phyloP scores from a whole-genome alignment of 2,329 filamentous ascomycete genomes.

The Rachicladosporium sp. region DNA sequence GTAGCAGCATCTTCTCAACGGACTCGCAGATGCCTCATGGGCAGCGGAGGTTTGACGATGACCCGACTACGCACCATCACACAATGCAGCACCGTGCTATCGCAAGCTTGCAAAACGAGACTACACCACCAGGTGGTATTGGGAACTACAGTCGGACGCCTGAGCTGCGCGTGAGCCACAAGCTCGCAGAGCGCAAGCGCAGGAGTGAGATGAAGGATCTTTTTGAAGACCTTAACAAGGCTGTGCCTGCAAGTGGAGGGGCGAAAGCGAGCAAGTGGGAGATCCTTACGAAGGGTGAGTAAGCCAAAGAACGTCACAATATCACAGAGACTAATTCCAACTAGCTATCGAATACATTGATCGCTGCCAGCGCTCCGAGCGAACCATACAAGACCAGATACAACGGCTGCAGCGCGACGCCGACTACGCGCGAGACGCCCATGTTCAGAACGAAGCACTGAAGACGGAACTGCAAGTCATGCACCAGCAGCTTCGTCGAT shows the following conservation, averaged over 20 bases:
- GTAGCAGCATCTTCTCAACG: constrained; percentile 66
- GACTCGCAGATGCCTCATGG: constrained; percentile 61
- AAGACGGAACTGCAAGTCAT: constrained; percentile 35
- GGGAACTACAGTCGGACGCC: constrained; percentile 76
- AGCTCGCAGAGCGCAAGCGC: constrained; percentile 71
- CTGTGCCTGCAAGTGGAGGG: constrained; percentile 69
- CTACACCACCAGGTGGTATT: constrained; percentile 41
- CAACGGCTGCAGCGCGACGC: constrained; percentile 31
- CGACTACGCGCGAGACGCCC: constrained; percentile 30
- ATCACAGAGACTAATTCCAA: constrained; percentile 3
- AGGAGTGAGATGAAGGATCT: constrained; percentile 81
- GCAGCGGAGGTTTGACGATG: constrained; percentile 60
- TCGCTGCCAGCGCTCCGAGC: constrained; percentile 25
- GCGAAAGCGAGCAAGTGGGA: constrained; percentile 86
- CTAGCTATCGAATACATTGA: constrained; percentile 40
- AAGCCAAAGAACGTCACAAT: not conserved
- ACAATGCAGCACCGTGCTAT: constrained; percentile 63
- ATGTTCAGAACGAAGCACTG: constrained; percentile 36
- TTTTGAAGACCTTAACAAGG: constrained; percentile 69
- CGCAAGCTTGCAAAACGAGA: constrained; percentile 48
- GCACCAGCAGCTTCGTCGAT: constrained; percentile 33
- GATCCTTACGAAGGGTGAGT: constrained; percentile 68
- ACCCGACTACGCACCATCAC: constrained; percentile 53
- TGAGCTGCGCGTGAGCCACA: constrained; percentile 71
- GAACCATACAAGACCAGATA: constrained; percentile 27